Percentiles rank a stretch among this genome's conserved stretches.
phyloP scores from a whole-genome alignment of 495 filamentous ascomycete species.

The Xylona heveae region DNA sequence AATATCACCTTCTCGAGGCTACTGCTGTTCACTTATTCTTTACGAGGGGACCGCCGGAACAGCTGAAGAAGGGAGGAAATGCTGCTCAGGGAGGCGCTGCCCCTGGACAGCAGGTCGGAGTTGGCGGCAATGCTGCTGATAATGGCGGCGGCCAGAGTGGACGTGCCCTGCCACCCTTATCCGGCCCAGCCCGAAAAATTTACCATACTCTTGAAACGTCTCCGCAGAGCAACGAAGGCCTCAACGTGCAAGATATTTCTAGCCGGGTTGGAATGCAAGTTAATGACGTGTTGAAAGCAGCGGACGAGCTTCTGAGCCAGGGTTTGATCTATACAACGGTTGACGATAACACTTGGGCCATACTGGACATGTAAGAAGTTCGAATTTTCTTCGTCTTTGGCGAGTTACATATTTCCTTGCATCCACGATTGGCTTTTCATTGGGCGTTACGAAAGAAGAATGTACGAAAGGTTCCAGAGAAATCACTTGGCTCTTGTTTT shows the following conservation, averaged over 20 bases:
- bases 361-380: constrained; percentile 5
- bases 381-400: no score
- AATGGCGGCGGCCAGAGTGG: constrained; percentile 9
- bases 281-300: constrained; percentile 48
- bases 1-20: constrained; percentile 74
- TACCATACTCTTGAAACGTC: constrained; percentile 38
- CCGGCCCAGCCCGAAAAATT: constrained; percentile 37
- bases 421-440: no score
- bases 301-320: constrained; percentile 49
- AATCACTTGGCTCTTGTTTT: no score
- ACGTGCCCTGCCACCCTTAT: constrained; percentile 24
- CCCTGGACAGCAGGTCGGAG: background rate
- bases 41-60: constrained; percentile 44
- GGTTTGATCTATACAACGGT: constrained; percentile 77
- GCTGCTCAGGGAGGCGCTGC: constrained; percentile 7
- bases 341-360: constrained; percentile 36
- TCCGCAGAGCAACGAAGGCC: constrained; percentile 53
- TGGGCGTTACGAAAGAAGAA: no score
- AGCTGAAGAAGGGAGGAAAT: constrained; percentile 10
- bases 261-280: constrained; percentile 34
- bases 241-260: constrained; percentile 58
- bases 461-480: no score
- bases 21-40: constrained; percentile 71
- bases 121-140: background rate
- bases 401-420: no score